Base-by-base conservation (phyloP, 177 flowering plant genomes). In the Tripterygium wilfordii region DNA sequence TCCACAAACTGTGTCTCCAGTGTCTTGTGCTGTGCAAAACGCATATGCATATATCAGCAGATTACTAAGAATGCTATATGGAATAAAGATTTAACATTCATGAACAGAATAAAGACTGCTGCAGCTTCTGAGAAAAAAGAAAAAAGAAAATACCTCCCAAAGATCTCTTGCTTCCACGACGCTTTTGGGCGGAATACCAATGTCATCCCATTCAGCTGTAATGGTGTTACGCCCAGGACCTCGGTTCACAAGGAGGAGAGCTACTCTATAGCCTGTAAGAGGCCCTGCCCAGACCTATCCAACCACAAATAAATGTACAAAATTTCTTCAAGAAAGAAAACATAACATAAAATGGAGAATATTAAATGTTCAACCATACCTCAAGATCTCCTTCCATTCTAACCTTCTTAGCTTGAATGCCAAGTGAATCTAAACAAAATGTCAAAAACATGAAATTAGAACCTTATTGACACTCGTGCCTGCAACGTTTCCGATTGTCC, bases 241-340 rank as follows among this genome's bases (percentile, higher is more conserved):
- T 31, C 85, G 46, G 57, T 86, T 86, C 13, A 82, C 50, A 15
- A 89, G 63, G 13, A 89, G 54, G 5, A 83, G 32, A 2, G 60
- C 95, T 29, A 74, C 76, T 57, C 85, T 71, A 45, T 85, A 69
- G 12, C 65, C 68, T 0, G 87, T 68, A 27, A 88, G 81, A 1
- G 85, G 89, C 19, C 89, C 97, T 47, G 95, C 83, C 97, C 97
- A 88, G 40, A 88, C 39, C 96, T 85, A 65, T 20, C 19, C 0
- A 19, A 18, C 36, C 8, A 25, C 24, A 31, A 40, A 45, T 23
- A 35, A 44, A 13, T 38, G 38, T 30, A 6, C 7, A 30, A 30
- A 12, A 30, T 7, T 6, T 6, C 7, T 30, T 30, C 33, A 30
- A 6, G 33, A 30, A 26, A 7, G 26, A 40, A 8, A 22, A 18